These are phyloP conservation scores for Mucor sp. DNA, from an alignment of 371 early-diverging fungal genomes.

Conservation along the genomic window DNA sequence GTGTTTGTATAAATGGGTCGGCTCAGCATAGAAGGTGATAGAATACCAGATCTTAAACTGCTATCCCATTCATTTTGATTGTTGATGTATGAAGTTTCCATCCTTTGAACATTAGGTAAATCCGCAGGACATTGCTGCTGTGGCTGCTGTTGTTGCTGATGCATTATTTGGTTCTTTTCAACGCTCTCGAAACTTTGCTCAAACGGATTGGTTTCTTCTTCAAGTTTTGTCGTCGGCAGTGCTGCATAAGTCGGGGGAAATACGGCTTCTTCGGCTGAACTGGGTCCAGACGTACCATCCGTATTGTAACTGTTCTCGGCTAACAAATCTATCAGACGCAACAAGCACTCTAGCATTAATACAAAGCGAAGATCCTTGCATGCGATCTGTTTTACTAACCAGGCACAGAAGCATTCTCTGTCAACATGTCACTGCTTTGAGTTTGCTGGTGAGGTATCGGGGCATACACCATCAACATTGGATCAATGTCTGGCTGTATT, in stretches of 20 bases:
- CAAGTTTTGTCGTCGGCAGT: conserved; percentile 24
- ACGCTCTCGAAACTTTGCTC: conserved; percentile 27
- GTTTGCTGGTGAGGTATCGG: not conserved
- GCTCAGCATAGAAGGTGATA: conserved; percentile 17
- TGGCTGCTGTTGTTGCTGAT: not conserved
- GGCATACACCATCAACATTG: not conserved
- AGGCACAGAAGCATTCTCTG: not conserved
- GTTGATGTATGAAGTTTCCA: not conserved
- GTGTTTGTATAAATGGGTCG: not conserved
- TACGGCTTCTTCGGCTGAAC: conserved; percentile 18
- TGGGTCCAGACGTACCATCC: not conserved
- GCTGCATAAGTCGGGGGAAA: conserved; percentile 21
- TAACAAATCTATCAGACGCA: conserved; percentile 5
- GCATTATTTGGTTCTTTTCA: not conserved
- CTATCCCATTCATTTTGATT: conserved; percentile 3
- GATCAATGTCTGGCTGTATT: not conserved
- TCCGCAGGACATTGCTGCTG: not conserved
- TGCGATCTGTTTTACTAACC: not conserved
- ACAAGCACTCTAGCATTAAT: not conserved
- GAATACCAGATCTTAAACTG: conserved; percentile 7
- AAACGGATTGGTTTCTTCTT: conserved; percentile 34
- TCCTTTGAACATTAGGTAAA: not conserved
- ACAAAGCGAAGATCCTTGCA: not conserved
- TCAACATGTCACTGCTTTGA: not conserved
- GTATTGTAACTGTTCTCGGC: conserved; percentile 7